A percentile compares a stretch with the other conserved stretches of the same genome.
These are phyloP conservation scores for Alternaria consortialis DNA, from an alignment of 2,329 filamentous ascomycete genomes.

Conservation along the genomic window DNA sequence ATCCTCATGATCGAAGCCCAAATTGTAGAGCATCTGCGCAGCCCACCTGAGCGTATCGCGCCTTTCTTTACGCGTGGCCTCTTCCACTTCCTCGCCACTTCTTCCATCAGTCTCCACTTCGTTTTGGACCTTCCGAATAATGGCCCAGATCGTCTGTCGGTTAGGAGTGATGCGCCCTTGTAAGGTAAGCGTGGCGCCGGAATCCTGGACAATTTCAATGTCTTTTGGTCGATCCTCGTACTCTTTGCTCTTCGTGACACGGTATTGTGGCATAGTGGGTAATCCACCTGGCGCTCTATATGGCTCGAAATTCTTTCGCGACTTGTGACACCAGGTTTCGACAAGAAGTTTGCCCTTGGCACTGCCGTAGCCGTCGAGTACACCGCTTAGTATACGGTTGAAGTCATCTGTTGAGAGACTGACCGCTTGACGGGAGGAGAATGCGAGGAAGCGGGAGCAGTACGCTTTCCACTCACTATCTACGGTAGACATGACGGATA, in stretches of 20 bases:
- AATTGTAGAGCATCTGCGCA: constrained; percentile 38
- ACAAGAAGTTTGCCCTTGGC: constrained; percentile 59
- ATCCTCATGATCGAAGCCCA: constrained; percentile 47
- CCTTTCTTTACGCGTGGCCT: constrained; percentile 28
- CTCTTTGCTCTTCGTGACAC: constrained; percentile 34
- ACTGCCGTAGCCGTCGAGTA: constrained; percentile 61
- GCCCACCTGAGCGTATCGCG: constrained; percentile 45
- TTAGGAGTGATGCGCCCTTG: constrained; percentile 44
- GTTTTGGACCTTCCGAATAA: constrained; percentile 45
- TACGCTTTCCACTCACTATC: constrained; percentile 37
- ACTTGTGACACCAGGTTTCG: constrained; percentile 54
- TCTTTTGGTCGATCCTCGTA: constrained; percentile 36
- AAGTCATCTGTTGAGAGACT: constrained; percentile 54
- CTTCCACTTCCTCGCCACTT: constrained; percentile 22
- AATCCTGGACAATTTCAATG: constrained; percentile 40
- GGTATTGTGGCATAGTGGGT: constrained; percentile 42
- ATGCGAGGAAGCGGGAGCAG: constrained; percentile 43
- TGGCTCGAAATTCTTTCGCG: constrained; percentile 30
- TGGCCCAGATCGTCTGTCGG: constrained; percentile 44
- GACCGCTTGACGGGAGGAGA: constrained; percentile 37
- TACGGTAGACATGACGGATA: constrained; percentile 45
- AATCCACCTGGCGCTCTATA: constrained; percentile 46
- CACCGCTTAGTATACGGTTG: constrained; percentile 63
- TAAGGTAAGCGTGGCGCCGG: constrained; percentile 39
- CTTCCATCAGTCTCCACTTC: constrained; percentile 36